Evolutionary conservation across 1,139 yeast genomes (phyloP).

Genomic region (Blastobotrys elegans): DNA sequence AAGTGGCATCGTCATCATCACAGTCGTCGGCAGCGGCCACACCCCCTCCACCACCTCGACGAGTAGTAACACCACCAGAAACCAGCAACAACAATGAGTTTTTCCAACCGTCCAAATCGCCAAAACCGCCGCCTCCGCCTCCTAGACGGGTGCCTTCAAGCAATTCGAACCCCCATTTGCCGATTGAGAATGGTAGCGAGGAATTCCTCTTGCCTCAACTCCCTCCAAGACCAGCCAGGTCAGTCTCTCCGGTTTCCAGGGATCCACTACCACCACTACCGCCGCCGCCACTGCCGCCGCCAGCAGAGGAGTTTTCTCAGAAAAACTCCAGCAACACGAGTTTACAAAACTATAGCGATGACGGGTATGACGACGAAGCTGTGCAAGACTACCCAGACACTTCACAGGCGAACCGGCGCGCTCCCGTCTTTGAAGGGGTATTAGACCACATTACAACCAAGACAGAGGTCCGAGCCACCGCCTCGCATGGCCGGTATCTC

Average conservation of each 20-base stretch:
- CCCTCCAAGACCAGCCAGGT: conserved; percentile 7
- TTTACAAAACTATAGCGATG: not conserved
- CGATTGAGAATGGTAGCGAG: not conserved
- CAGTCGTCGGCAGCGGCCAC: not conserved
- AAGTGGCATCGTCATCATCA: not conserved
- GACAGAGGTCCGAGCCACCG: conserved; percentile 27
- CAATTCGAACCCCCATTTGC: conserved; percentile 8
- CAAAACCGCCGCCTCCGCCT: conserved; percentile 14
- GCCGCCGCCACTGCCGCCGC: not conserved
- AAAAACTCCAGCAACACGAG: conserved; percentile 3
- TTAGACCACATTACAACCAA: conserved; percentile 27
- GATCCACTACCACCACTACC: not conserved
- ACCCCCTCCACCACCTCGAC: conserved; percentile 1
- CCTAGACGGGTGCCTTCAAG: conserved; percentile 12
- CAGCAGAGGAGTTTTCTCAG: not conserved
- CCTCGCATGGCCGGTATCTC: conserved; percentile 27
- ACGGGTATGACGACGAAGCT: not conserved
- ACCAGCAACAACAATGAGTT: not conserved
- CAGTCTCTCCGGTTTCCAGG: conserved; percentile 6
- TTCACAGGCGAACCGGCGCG: conserved; percentile 34
- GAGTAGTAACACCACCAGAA: conserved; percentile 10
- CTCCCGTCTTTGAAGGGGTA: conserved; percentile 32
- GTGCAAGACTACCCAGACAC: conserved; percentile 30
- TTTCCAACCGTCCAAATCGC: conserved; percentile 3
- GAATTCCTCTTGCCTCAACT: conserved; percentile 4